Percentiles rank a stretch among this genome's conserved stretches.
phyloP scores from a whole-genome alignment of 176 grass and related monocot species.

The Calamus simplicifolius region DNA sequence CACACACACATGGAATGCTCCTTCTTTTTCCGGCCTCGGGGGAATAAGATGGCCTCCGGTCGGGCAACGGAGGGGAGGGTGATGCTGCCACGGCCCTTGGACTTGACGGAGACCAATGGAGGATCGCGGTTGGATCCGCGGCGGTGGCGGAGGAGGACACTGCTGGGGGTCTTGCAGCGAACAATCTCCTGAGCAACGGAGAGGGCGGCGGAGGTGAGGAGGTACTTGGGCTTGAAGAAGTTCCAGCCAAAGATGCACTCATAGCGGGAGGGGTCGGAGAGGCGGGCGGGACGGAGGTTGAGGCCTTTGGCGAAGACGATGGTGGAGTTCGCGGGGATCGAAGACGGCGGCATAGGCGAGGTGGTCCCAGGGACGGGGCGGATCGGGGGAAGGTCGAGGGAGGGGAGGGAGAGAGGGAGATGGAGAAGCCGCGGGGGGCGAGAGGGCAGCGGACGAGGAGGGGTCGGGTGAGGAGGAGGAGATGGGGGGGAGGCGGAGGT shows the following conservation, averaged over 20 bases:
- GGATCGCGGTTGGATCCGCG: not conserved
- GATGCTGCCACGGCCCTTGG: constrained; percentile 48
- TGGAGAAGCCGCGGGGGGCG: constrained; percentile 17
- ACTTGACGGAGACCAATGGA: constrained; percentile 68
- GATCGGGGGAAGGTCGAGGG: constrained; percentile 13
- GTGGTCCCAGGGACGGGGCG: constrained; percentile 46
- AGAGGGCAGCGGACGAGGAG: constrained; percentile 46
- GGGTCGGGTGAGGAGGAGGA: constrained; percentile 22
- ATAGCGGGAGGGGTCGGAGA: constrained; percentile 48
- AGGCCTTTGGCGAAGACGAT: constrained; percentile 89
- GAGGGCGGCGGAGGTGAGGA: constrained; percentile 54
- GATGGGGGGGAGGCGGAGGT: constrained; percentile 31
- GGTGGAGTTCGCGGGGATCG: constrained; percentile 70
- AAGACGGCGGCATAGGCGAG: constrained; percentile 66
- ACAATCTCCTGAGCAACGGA: constrained; percentile 82
- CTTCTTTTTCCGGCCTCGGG: constrained; percentile 25
- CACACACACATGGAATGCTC: constrained; percentile 85
- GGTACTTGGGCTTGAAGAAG: constrained; percentile 47
- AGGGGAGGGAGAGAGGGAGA: constrained; percentile 36
- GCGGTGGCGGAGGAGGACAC: constrained; percentile 36
- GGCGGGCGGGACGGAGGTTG: constrained; percentile 72
- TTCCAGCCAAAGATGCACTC: constrained; percentile 79
- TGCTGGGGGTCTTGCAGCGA: constrained; percentile 69
- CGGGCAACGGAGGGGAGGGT: constrained; percentile 67
- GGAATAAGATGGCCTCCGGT: constrained; percentile 36